Percentiles rank a stretch among this genome's conserved stretches.
Conservation (phyloP, 129 eudicot genomes). For the Cynara cardunculus region DNA sequence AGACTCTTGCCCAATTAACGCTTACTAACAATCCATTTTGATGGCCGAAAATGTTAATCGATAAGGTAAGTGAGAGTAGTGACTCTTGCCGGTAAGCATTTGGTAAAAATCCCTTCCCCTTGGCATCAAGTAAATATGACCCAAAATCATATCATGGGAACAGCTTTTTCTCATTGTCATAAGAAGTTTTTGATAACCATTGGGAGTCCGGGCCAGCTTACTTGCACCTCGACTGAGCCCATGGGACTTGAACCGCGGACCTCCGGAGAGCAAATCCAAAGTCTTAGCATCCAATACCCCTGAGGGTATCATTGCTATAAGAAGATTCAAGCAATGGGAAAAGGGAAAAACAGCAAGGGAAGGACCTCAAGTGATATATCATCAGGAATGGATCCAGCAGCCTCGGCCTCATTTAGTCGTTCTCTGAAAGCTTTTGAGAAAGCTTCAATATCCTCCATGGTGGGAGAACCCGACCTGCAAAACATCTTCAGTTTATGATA, state of each 20-base stretch:
- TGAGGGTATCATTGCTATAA: background rate
- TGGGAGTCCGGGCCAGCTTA: too few species aligned
- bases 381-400: conserved; percentile 57
- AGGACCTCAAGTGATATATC: conserved; percentile 73
- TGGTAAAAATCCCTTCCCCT: too few species aligned
- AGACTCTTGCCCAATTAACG: background rate
- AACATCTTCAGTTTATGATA: background rate
- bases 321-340: background rate
- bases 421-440: conserved; percentile 62
- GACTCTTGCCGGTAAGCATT: background rate
- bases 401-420: conserved; percentile 65
- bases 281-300: background rate
- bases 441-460: conserved; percentile 76
- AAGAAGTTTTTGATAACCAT: too few species aligned
- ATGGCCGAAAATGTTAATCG: background rate
- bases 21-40: background rate
- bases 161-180: too few species aligned
- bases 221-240: too few species aligned
- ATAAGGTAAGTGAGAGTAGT: background rate
- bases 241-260: background rate
- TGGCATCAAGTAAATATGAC: too few species aligned
- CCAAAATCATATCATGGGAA: too few species aligned
- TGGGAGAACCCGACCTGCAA: conserved; percentile 87
- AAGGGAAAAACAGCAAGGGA: background rate
- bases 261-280: background rate